Percentiles rank a stretch among this genome's conserved stretches.
Evolutionary conservation across 202 grass and related monocot genomes (phyloP).

Genomic region (Setaria viridis): DNA sequence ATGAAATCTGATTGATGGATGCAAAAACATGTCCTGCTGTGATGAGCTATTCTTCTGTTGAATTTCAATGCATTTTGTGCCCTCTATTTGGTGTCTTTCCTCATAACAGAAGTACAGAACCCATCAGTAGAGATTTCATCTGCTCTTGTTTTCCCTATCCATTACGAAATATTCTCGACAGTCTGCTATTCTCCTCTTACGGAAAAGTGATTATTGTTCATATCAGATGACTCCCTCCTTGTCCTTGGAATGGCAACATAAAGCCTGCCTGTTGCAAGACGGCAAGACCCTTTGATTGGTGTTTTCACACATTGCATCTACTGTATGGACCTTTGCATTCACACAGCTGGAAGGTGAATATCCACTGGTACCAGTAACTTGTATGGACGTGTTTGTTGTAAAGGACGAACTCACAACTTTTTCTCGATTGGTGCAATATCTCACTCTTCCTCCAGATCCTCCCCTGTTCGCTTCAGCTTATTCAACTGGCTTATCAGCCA

Average conservation of each 20-base stretch:
- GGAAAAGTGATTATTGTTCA: neutral
- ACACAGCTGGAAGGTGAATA: constrained; percentile 1
- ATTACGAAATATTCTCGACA: neutral
- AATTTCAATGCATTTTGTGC: neutral
- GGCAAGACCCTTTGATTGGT: too few relatives aligned
- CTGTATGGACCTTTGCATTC: neutral
- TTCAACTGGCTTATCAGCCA: too few relatives aligned
- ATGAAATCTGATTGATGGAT: constrained; percentile 30
- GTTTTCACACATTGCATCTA: neutral
- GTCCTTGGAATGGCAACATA: neutral
- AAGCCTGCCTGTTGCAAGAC: too few relatives aligned
- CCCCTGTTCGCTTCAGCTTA: too few relatives aligned
- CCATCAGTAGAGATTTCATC: neutral
- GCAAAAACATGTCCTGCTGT: neutral
- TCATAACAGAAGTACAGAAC: too few relatives aligned
- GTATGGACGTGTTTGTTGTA: neutral
- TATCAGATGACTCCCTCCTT: neutral
- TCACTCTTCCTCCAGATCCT: neutral
- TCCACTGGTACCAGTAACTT: neutral
- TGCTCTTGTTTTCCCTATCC: neutral
- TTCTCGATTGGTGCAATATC: neutral
- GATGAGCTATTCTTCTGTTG: neutral
- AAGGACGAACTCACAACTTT: neutral
- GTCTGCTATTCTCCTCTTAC: neutral
- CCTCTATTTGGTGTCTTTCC: neutral